These are phyloP conservation scores for Allomyces macrogynus DNA, from an alignment of 192 early-diverging fungal genomes.

Conservation along the genomic window DNA sequence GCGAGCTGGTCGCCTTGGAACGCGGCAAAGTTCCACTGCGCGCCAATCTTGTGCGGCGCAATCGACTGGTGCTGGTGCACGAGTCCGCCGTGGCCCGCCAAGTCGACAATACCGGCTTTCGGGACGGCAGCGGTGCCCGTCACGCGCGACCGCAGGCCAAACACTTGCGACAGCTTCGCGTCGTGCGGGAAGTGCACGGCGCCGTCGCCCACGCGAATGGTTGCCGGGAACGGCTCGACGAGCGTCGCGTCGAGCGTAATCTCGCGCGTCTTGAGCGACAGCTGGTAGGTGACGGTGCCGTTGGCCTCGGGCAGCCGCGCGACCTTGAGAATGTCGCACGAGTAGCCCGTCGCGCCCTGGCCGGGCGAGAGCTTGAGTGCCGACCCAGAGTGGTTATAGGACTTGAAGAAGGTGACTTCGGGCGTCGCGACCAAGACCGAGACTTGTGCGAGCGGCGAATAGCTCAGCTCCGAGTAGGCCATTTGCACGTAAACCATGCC, in stretches of 20 bases:
- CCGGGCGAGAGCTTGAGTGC: not conserved
- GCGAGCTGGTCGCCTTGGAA: not conserved
- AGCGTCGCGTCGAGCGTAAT: not conserved
- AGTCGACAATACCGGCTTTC: not conserved
- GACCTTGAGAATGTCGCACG: no score
- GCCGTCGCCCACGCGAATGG: not conserved
- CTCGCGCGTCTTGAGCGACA: not conserved
- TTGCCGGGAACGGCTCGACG: not conserved
- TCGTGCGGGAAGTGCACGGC: not conserved
- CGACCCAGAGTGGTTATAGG: not conserved
- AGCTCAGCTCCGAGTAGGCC: not conserved
- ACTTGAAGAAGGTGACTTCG: not conserved
- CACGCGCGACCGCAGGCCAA: not conserved
- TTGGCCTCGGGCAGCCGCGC: no score
- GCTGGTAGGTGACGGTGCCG: no score
- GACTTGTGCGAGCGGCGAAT: not conserved
- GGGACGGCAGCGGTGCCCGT: not conserved
- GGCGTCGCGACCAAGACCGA: not conserved
- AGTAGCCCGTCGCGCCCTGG: not conserved
- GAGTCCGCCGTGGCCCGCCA: not conserved
- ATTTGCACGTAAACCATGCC: not conserved
- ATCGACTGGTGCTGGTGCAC: not conserved
- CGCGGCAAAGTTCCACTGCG: not conserved
- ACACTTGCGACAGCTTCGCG: not conserved
- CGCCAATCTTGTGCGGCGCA: not conserved